A percentile compares a stretch with the other conserved stretches of the same genome.
Evolutionary conservation across 2,329 filamentous ascomycete genomes (phyloP).

Genomic region (Arthroderma sp.): DNA sequence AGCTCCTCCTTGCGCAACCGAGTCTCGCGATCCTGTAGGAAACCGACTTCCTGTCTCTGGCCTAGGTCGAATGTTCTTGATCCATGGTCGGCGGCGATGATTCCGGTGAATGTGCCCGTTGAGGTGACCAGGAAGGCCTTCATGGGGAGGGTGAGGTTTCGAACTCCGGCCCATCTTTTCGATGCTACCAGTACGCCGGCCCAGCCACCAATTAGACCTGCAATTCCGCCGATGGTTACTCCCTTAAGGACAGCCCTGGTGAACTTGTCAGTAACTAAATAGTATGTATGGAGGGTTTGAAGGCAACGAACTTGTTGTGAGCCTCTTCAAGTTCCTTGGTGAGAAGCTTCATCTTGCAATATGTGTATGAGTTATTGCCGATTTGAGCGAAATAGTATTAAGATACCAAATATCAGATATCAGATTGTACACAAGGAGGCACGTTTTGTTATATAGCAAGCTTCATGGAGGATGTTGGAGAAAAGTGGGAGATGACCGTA

Average conservation of each 20-base stretch:
- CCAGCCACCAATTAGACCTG: conserved; percentile 56
- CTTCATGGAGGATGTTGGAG: background rate
- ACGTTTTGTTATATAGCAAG: background rate
- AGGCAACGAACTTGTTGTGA: conserved; percentile 59
- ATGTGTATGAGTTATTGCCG: background rate
- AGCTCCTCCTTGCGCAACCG: conserved; percentile 45
- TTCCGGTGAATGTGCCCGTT: conserved; percentile 69
- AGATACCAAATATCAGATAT: background rate
- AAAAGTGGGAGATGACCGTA: background rate
- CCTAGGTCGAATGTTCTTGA: conserved; percentile 59
- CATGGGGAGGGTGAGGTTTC: conserved; percentile 74
- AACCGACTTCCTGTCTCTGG: conserved; percentile 55
- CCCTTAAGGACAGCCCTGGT: conserved; percentile 61
- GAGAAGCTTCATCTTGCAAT: conserved; percentile 72
- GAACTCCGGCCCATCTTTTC: conserved; percentile 64
- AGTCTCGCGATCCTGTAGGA: conserved; percentile 51
- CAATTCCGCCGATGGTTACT: conserved; percentile 58
- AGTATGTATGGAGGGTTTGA: conserved; percentile 8
- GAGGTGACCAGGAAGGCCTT: conserved; percentile 82
- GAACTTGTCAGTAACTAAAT: conserved; percentile 5
- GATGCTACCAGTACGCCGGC: conserved; percentile 57
- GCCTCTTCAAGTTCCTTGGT: conserved; percentile 83
- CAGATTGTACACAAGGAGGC: background rate
- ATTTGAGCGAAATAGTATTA: background rate
- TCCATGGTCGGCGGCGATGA: conserved; percentile 69